phyloP scores from a whole-genome alignment of 495 filamentous ascomycete species.

The Trichoderma parareesei region DNA sequence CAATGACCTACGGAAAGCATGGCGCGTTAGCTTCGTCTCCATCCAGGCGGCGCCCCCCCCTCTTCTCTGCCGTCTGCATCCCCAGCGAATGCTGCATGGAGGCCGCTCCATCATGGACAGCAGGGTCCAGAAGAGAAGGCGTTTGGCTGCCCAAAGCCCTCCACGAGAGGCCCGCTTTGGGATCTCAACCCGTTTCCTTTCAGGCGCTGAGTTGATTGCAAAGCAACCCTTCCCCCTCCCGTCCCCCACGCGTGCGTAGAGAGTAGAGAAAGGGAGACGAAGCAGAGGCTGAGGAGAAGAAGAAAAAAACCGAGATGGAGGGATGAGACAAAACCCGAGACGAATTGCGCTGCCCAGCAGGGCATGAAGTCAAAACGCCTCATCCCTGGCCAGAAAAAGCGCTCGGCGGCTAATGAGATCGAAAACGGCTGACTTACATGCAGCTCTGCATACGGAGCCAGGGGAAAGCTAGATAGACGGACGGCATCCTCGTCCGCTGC shows the following conservation, averaged over 20 bases:
- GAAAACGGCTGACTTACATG: conserved; percentile 47
- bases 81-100: conserved; percentile 13
- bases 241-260: neutral
- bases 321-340: conserved; percentile 1
- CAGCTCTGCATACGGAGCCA: conserved; percentile 67
- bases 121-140: neutral
- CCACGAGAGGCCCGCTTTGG: conserved; percentile 5
- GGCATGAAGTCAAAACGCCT: conserved; percentile 1
- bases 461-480: conserved; percentile 50
- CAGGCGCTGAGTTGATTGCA: neutral
- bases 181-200: neutral
- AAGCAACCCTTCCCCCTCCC: neutral
- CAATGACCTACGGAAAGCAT: conserved; percentile 53
- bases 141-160: conserved; percentile 10
- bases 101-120: conserved; percentile 2
- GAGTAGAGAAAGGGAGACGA: neutral
- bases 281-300: neutral
- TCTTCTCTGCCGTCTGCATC: conserved; percentile 13
- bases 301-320: neutral
- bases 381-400: neutral
- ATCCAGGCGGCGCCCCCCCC: conserved; percentile 10
- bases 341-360: conserved; percentile 11
- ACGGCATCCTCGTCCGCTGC: conserved; percentile 60
- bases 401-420: conserved; percentile 3
- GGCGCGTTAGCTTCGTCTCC: conserved; percentile 14